A percentile compares a stretch with the other conserved stretches of the same genome.
phyloP scores from a whole-genome alignment of 2,329 filamentous ascomycete species.

The Cladorrhinum sp. region DNA sequence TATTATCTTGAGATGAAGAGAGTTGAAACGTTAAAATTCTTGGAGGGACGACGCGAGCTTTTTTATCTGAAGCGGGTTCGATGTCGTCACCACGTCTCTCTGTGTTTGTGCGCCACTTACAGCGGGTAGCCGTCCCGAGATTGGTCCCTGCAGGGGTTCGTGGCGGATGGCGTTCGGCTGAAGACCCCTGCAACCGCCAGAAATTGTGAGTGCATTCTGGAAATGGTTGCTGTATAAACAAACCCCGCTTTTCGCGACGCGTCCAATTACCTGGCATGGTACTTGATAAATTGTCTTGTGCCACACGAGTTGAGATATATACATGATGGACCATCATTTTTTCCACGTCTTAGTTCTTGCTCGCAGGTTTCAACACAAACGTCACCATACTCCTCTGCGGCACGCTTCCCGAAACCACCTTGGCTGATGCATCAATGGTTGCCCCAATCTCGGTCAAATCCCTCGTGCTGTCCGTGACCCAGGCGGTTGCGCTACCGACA shows the following conservation, averaged over 20 bases:
- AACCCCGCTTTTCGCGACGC: neutral
- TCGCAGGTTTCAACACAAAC: conserved; percentile 6
- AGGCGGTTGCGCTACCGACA: neutral
- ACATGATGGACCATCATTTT: too few relatives aligned
- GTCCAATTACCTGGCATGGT: too few relatives aligned
- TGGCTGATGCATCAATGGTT: neutral
- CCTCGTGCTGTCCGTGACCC: conserved; percentile 7
- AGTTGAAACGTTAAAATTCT: neutral
- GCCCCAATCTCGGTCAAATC: conserved; percentile 6
- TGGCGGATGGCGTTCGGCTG: neutral
- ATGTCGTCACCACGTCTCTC: neutral
- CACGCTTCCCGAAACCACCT: conserved; percentile 6
- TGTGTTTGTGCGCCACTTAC: neutral
- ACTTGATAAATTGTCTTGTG: too few relatives aligned
- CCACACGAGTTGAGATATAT: too few relatives aligned
- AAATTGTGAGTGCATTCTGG: neutral
- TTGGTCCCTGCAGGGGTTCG: neutral
- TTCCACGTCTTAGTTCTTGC: neutral
- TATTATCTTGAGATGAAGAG: too few relatives aligned
- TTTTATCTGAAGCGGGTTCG: neutral
- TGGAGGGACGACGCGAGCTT: neutral
- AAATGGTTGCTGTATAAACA: neutral
- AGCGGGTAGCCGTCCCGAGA: neutral
- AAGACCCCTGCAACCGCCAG: neutral
- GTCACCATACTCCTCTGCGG: conserved; percentile 10